Conservation (phyloP, 495 filamentous ascomycete species). For the Penicillium verhagenii region DNA sequence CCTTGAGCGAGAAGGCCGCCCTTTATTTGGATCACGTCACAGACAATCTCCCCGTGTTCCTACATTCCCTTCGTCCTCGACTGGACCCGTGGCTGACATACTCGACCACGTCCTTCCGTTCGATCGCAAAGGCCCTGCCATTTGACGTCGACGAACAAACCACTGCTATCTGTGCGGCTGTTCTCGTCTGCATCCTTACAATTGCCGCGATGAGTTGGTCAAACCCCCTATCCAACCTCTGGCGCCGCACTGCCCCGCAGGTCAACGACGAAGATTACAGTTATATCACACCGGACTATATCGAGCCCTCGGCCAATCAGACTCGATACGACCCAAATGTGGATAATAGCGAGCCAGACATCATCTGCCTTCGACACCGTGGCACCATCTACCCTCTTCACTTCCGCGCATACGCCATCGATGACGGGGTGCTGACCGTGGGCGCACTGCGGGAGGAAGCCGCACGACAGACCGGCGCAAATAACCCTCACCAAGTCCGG, state of each 20-base stretch:
- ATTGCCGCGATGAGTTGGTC: slow-evolving; percentile 63
- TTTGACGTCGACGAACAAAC: slow-evolving; percentile 27
- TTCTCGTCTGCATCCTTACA: slow-evolving; percentile 48
- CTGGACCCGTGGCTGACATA: slow-evolving; percentile 34
- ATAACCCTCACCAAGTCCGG: slow-evolving; percentile 61
- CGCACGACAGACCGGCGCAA: slow-evolving; percentile 59
- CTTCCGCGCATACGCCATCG: slow-evolving; percentile 80
- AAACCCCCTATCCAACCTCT: slow-evolving; percentile 52
- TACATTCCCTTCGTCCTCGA: slow-evolving; percentile 40
- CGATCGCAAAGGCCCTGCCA: slow-evolving; percentile 27
- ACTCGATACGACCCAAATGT: slow-evolving; percentile 24
- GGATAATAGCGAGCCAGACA: slow-evolving; percentile 64
- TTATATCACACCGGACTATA: slow-evolving; percentile 75
- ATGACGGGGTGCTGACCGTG: slow-evolving; percentile 70
- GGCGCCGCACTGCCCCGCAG: slow-evolving; percentile 54
- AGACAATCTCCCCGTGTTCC: slow-evolving; percentile 51
- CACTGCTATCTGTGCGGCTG: slow-evolving; percentile 21
- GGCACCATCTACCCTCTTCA: slow-evolving; percentile 69
- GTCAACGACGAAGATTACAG: slow-evolving; percentile 77
- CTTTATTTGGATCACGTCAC: slow-evolving; percentile 54
- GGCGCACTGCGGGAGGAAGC: slow-evolving; percentile 64
- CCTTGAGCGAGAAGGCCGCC: slow-evolving; percentile 47
- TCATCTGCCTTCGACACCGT: slow-evolving; percentile 71
- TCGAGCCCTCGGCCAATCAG: slow-evolving; percentile 36
- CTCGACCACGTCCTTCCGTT: slow-evolving; percentile 41